These are phyloP conservation scores for Sugiyamaella paludigena DNA, from an alignment of 1,139 yeast genomes.

Conservation along the genomic window DNA sequence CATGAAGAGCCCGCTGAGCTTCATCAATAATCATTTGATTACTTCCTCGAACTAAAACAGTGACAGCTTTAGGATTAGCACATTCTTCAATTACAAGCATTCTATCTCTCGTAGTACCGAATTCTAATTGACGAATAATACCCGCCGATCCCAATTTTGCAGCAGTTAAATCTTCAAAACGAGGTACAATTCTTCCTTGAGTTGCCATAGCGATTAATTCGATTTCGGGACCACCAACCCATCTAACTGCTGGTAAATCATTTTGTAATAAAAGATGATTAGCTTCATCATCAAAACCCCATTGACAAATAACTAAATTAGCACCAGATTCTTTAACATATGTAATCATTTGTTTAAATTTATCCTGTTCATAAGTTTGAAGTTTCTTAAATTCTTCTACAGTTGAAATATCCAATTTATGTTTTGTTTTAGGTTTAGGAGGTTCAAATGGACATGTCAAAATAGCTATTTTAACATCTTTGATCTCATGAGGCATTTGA, in stretches of 20 bases:
- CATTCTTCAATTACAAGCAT: slow-evolving; percentile 95
- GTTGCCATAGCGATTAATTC: slow-evolving; percentile 97
- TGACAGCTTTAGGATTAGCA: slow-evolving; percentile 84
- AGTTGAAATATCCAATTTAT: slow-evolving; percentile 85
- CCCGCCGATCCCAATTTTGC: slow-evolving; percentile 91
- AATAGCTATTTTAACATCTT: slow-evolving; percentile 86
- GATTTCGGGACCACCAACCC: slow-evolving; percentile 98
- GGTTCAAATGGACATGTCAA: slow-evolving; percentile 99
- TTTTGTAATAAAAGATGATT: slow-evolving; percentile 87
- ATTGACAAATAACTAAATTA: slow-evolving; percentile 94
- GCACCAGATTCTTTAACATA: slow-evolving; percentile 89
- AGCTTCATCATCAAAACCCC: slow-evolving; percentile 99
- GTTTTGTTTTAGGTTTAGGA: slow-evolving; percentile 98
- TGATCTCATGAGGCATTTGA: slow-evolving; percentile 85
- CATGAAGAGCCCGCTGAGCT: slow-evolving; percentile 94
- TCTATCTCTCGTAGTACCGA: slow-evolving; percentile 95
- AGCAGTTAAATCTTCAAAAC: slow-evolving; percentile 85
- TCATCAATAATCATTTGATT: slow-evolving; percentile 98
- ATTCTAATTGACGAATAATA: slow-evolving; percentile 77
- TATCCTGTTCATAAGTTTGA: slow-evolving; percentile 88
- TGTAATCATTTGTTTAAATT: slow-evolving; percentile 87
- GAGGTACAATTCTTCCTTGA: slow-evolving; percentile 92
- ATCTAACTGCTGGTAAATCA: slow-evolving; percentile 90
- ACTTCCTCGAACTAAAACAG: slow-evolving; percentile 91
- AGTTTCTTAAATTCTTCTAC: slow-evolving; percentile 90